Percentiles rank a stretch among this genome's conserved stretches.
These are phyloP conservation scores for Zopfia rhizophila DNA, from an alignment of 2,329 filamentous ascomycete genomes.

Conservation along the genomic window DNA sequence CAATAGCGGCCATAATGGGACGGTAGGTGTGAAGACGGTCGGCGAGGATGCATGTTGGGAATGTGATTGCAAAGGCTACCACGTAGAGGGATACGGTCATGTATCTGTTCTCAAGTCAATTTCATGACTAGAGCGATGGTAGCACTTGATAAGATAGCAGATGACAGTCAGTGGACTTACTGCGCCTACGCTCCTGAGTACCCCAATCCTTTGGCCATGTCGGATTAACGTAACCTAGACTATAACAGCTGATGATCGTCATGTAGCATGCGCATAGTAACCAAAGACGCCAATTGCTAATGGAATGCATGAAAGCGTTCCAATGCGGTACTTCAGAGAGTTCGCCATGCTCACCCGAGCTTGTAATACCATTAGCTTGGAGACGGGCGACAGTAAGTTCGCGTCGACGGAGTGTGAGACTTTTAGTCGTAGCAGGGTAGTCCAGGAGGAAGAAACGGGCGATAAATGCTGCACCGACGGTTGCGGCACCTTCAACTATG, in stretches of 20 bases:
- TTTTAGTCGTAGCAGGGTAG: constrained; percentile 50
- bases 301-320: constrained; percentile 31
- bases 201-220: constrained; percentile 32
- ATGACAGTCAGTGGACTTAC: constrained; percentile 10
- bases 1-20: constrained; percentile 26
- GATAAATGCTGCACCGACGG: constrained; percentile 30
- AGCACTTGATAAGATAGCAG: not conserved
- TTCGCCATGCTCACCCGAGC: constrained; percentile 28
- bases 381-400: constrained; percentile 42
- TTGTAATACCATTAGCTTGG: constrained; percentile 36
- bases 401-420: constrained; percentile 57
- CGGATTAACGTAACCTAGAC: constrained; percentile 36
- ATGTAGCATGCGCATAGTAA: constrained; percentile 35
- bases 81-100: constrained; percentile 38
- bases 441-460: constrained; percentile 37
- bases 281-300: constrained; percentile 36
- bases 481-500: constrained; percentile 37
- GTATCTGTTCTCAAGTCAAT: constrained; percentile 14
- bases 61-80: constrained; percentile 32
- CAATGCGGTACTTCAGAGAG: constrained; percentile 30
- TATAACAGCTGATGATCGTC: constrained; percentile 41
- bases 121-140: not conserved
- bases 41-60: constrained; percentile 34
- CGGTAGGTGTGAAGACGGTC: constrained; percentile 26
- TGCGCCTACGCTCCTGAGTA: constrained; percentile 32